phyloP scores from a whole-genome alignment of 208 protist species.

The Histomonas meleagridis region DNA sequence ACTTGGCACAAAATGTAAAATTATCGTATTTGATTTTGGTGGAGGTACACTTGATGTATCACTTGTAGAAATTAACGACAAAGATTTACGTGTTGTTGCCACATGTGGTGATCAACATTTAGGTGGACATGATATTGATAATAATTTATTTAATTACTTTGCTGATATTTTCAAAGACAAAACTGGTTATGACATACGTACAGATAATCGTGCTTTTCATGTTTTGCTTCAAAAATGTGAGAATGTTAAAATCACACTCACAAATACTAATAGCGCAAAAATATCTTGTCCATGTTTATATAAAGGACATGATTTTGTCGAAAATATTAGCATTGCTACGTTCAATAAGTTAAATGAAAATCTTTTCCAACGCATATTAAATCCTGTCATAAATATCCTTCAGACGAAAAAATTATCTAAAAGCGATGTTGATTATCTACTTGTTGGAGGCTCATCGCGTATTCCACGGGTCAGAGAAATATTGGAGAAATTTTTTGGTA shows the following conservation, averaged over 20 bases:
- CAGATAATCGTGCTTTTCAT: constrained; percentile 54
- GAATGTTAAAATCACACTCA: constrained; percentile 76
- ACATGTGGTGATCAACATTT: constrained; percentile 95
- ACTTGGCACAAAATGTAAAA: constrained; percentile 35
- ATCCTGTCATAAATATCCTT: constrained; percentile 76
- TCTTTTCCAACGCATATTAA: constrained; percentile 80
- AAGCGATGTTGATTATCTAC: constrained; percentile 77
- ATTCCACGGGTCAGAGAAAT: constrained; percentile 74
- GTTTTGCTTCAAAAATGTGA: constrained; percentile 71
- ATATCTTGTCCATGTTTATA: constrained; percentile 76
- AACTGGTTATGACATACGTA: constrained; percentile 55
- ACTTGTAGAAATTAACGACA: constrained; percentile 86
- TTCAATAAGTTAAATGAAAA: constrained; percentile 86
- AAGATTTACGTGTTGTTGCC: constrained; percentile 71
- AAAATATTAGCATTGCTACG: constrained; percentile 64
- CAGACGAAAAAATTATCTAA: too few relatives aligned
- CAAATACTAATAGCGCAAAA: constrained; percentile 44
- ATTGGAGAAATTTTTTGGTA: constrained; percentile 68
- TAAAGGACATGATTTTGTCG: constrained; percentile 69
- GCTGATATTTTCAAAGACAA: constrained; percentile 84
- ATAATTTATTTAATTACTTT: constrained; percentile 86
- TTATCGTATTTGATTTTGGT: constrained; percentile 58
- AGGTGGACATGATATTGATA: constrained; percentile 84
- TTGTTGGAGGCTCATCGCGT: constrained; percentile 81
- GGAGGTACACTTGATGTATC: constrained; percentile 78